Evolutionary conservation across 805 yeast genomes (phyloP), one percentile per base, ranked within the genome.

Genomic region (Wickerhamiella siamensis): DNA sequence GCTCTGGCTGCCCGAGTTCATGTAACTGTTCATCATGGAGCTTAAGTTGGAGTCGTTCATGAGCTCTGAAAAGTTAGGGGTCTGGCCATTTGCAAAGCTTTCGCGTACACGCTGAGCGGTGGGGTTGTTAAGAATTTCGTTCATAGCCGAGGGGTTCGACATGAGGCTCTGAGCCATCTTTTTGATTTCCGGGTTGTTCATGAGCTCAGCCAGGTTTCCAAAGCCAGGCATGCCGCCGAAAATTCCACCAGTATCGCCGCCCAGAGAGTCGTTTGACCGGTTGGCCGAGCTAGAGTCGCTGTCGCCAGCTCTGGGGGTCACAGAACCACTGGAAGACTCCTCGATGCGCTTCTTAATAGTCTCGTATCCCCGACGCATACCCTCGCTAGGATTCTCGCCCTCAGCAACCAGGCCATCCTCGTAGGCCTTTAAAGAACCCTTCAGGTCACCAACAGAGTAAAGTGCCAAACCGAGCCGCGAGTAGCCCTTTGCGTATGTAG

Each of bases 391-490:
- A 18, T 66, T 63, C 33, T 74, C 79, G 21, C 84, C 32, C 64
- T 91, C 97, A 43, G 75, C 74, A 44, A 82, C 86, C 50, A 91
- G 62, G 32, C 95, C 98, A 49, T 70, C 71, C 62, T 82, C 77
- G 64, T 91, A 91, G 22, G 97, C 96, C 38, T 84, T 80, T 67
- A 86, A 68, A 10, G 98, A 74, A 40, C 80, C 94, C 62, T 81
- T 77, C 45, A 88, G 77, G 57, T 87, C 88, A n/a, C 94, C 94
- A 45, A 81, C 67, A n/a, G 95, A 94, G 61, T 79, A 88, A 57
- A 79, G 76, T 4, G 98, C 97, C 52, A 87, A 75, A 2, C 97
- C 98, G 51, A 91, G 69, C 62, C 98, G 79, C 4, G 95, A 83
- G 70, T 86, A 91, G 9, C 94, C 95, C 67, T 88, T 87, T 26